These are phyloP conservation scores for Aphanomyces invadans DNA, from an alignment of 352 stramenopile genomes.

Conservation along the genomic window DNA sequence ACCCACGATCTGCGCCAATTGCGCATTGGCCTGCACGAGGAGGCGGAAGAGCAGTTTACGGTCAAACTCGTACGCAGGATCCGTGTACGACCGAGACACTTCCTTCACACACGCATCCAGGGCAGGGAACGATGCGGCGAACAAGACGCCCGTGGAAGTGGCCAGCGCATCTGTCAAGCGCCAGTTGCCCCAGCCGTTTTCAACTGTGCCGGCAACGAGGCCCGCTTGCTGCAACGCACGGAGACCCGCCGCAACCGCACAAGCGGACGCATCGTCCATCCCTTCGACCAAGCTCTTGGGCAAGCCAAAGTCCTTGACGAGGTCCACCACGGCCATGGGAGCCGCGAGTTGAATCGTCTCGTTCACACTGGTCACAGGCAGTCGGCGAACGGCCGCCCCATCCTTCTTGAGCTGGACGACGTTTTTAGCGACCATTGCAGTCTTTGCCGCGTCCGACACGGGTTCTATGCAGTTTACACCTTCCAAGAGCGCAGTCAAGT, in stretches of 20 bases:
- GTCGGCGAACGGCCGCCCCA: slow-evolving; percentile 36
- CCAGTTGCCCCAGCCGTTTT: slow-evolving; percentile 72
- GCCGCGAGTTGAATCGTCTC: slow-evolving; percentile 89
- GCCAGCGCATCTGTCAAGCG: slow-evolving; percentile 78
- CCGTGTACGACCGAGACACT: slow-evolving; percentile 68
- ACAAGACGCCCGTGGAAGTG: slow-evolving; percentile 90
- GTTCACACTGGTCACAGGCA: slow-evolving; percentile 40
- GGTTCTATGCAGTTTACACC: slow-evolving; percentile 87
- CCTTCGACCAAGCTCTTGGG: slow-evolving; percentile 81
- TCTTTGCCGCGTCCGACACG: slow-evolving; percentile 54
- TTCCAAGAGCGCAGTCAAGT: slow-evolving; percentile 81
- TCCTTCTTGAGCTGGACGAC: slow-evolving; percentile 83
- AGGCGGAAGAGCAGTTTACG: slow-evolving; percentile 96
- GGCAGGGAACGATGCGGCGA: slow-evolving; percentile 92
- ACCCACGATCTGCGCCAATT: slow-evolving; percentile 92
- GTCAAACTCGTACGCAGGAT: slow-evolving; percentile 86
- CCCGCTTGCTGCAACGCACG: slow-evolving; percentile 89
- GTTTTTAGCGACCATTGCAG: slow-evolving; percentile 89
- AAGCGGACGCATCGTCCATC: slow-evolving; percentile 93
- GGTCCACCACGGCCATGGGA: slow-evolving; percentile 66
- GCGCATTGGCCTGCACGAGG: slow-evolving; percentile 92
- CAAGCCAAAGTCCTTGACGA: slow-evolving; percentile 81
- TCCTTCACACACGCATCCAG: slow-evolving; percentile 91
- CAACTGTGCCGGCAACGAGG: slow-evolving; percentile 47
- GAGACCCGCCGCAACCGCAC: slow-evolving; percentile 91